Conservation (phyloP, 2,329 filamentous ascomycete species). For the Fusarium praegraminearum region DNA sequence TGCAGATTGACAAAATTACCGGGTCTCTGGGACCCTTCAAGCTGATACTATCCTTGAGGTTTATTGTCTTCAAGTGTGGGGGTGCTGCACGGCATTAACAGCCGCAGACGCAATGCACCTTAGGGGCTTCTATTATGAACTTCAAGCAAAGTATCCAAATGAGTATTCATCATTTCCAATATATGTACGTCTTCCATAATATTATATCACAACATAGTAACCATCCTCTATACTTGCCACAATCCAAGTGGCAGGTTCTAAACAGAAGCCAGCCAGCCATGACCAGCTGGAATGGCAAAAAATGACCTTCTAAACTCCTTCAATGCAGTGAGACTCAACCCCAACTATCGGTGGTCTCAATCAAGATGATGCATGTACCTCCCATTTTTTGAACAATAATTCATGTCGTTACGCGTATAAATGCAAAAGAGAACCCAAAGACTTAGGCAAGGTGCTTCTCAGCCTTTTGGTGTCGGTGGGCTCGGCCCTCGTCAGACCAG, state of each 20-base stretch:
- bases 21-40: not conserved
- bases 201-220: constrained; percentile 34
- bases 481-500: constrained; percentile 84
- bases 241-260: not conserved
- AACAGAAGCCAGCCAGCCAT: constrained; percentile 11
- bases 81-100: constrained; percentile 7
- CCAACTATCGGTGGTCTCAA: not conserved
- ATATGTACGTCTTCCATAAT: constrained; percentile 32
- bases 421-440: constrained; percentile 22
- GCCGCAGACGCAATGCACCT: no score
- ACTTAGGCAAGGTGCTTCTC: constrained; percentile 45
- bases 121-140: no score
- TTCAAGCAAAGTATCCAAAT: not conserved
- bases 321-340: constrained; percentile 4
- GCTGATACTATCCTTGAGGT: not conserved
- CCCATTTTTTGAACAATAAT: constrained; percentile 26
- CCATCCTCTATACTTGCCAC: constrained; percentile 21
- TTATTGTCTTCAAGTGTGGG: not conserved
- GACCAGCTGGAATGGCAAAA: constrained; percentile 15
- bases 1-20: not conserved
- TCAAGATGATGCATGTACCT: not conserved
- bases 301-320: constrained; percentile 24
- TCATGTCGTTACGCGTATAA: constrained; percentile 40
- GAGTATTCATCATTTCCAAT: constrained; percentile 14
- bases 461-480: constrained; percentile 63